These are phyloP conservation scores for Elaeis oleifera DNA, from an alignment of 202 grass and related monocot genomes.

Conservation along the genomic window DNA sequence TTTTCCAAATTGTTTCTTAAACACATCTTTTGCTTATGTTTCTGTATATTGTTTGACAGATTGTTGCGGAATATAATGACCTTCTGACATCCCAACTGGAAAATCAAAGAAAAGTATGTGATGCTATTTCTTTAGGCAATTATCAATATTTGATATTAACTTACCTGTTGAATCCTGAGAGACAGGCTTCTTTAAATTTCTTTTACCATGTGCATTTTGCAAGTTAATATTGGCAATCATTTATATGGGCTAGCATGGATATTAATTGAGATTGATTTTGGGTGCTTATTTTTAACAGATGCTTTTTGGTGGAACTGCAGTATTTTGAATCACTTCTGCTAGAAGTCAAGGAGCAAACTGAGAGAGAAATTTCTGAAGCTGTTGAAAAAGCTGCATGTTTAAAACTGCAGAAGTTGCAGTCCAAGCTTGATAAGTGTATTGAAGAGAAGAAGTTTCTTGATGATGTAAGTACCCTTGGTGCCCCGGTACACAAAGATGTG, in stretches of 20 bases:
- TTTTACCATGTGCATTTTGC: too few species aligned
- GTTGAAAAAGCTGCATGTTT: conserved; percentile 38
- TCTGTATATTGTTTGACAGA: conserved; percentile 24
- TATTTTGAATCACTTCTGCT: conserved; percentile 74
- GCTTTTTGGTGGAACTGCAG: conserved; percentile 39
- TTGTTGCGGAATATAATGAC: conserved; percentile 87
- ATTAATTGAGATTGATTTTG: conserved; percentile 4
- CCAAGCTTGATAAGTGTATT: conserved; percentile 50
- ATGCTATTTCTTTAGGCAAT: conserved; percentile 6
- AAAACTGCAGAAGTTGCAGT: conserved; percentile 59
- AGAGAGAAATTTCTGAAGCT: conserved; percentile 52
- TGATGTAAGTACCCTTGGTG: conserved; percentile 41
- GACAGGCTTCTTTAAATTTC: too few species aligned
- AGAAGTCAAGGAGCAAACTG: conserved; percentile 69
- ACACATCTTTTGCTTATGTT: neutral
- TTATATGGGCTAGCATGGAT: neutral
- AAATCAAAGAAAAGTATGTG: conserved; percentile 97
- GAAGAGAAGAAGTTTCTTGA: conserved; percentile 76
- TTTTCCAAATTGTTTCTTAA: neutral
- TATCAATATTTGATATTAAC: conserved; percentile 13
- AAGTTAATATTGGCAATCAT: neutral
- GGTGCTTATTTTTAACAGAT: conserved; percentile 11
- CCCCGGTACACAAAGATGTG: too few species aligned
- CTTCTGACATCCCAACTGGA: conserved; percentile 87
- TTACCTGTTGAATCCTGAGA: neutral